Evolutionary conservation across 129 eudicot species (phyloP), one percentile per base, ranked within the genome.

Genomic region (Heracleum sosnowskyi): DNA sequence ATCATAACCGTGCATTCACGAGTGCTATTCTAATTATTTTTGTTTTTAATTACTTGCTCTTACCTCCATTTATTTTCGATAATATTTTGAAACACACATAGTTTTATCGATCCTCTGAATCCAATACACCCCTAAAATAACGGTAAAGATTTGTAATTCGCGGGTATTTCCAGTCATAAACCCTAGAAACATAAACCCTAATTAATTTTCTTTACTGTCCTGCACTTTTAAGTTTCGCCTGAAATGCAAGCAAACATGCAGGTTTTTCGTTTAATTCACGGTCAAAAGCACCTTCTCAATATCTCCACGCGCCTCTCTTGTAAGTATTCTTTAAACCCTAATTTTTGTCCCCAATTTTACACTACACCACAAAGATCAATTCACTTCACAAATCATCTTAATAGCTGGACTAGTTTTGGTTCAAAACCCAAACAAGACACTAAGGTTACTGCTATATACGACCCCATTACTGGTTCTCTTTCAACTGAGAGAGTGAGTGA

Each of bases 211-310:
- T 31, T 53, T 24, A 24, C 28, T 9, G 15, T 24, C 64, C 15
- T 24, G 64, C 64, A 55, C 42, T 47, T 75, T 70, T 17, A 4
- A 13, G 22, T n/a, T 15, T 28, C 3, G 69, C 22, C 18, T 78
- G 55, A 68, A 45, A 84, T 83, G 86, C 88, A 82, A 60, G 69
- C 78, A 79, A 75, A 82, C 26, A 90, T 90, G 96, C 79, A 74
- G 64, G 77, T 87, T 20, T 81, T 86, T 24, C 84, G 85, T 45
- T 60, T 79, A 33, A 78, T 90, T 12, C 78, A 73, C 81, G 44
- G 81, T 10, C 80, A 74, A 28, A 60, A 70, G 63, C 64, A 35
- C 66, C 80, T 82, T 60, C 70, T 76, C 76, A 73, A 22, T 18
- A 77, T 46, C 64, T 0, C 81, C 17, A 4, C 83, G 15, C 79